Evolutionary conservation across 139 green algal genomes (phyloP), one percentile per base, ranked within the genome.

Genomic region (Chlamydomonas eustigma): DNA sequence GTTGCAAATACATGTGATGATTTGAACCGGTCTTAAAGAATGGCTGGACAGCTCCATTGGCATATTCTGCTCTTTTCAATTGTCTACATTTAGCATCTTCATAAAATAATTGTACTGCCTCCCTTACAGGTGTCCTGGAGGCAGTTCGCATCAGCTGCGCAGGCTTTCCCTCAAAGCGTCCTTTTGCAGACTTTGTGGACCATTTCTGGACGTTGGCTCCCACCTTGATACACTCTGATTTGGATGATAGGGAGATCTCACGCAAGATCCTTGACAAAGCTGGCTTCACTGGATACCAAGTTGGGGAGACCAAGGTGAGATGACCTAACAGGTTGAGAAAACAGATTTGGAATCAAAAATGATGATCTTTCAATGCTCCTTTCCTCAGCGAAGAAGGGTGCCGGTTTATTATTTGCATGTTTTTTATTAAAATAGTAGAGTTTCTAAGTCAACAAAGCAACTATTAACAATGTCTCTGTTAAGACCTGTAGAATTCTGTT

Each of bases 121-220:
- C 34, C 28, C 25, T 28, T 18, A 37, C 64, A 81, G 76, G 81
- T 76, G 96, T 99, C 65, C 87, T 99, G 76, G 96, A 99, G 90
- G 96, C 96, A 0, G 92, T 99, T 50, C 91, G 96, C 80, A 99
- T 99, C 86, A 91, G 79, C 73, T 97, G 90, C 74, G 96, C 96
- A 2, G 94, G 95, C 64, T 98, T 96, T 85, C 95, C 95, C 58
- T 94, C 92, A 37, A 95, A 97, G 76, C 81, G 85, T 22, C 83
- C 78, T 2, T 97, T 93, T 78, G 78, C 87, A 24, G 94, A 97
- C 64, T 99, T 99, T 88, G 88, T 96, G 24, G 94, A 98, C 76
- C 90, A 96, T 79, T 99, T 98, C 84, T 96, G 91, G 88, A 84
- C 87, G 39, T 87, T 98, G 37, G 84, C 78, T n/a, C 86, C 89